Base-by-base conservation (phyloP, 2,329 filamentous ascomycete species). In the Penicillium sp. region DNA sequence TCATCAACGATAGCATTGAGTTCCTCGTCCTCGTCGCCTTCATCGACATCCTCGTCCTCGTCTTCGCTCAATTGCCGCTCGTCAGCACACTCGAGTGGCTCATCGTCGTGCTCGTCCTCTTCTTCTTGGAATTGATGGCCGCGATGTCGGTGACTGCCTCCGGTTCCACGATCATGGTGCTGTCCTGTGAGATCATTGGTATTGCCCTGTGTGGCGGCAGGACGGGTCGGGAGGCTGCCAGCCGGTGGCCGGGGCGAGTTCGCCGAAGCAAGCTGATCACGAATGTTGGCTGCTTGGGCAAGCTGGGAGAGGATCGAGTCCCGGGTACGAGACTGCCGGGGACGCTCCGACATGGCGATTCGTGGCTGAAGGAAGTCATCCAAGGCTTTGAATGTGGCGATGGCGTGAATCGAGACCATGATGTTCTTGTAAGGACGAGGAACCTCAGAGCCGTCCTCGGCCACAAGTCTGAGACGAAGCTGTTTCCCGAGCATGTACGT, bases 321-420 rank as follows among this genome's bases (percentile, higher is more conserved):
- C 74, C 80, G 81, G 65, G 79, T 80, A 65, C 89, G 85, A 33
- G 85, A 83, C 10, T 81, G 82, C 47, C 89, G 85, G 13, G 91
- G 87, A 22, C 91, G 87, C 65, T 97, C 93, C 3, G 91, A 88
- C 15, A 95, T 76, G 70, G 85, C 92, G 62, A 99, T 96, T 63
- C 94, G 87, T 8, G 95, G 95, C 40, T 95, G 89, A 47, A 99
- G 84, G 76, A 98, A 99, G 75, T 99, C 95, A 73, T 98, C 95
- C 26, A 99, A 81, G 0, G 94, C 91, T 76, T 97, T 98, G 82
- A 99, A 98, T 0, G 93, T 98, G 2, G 95, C 94, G 72, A 99
- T 98, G 17, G 95, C 95, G 76, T 99, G 95, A 60, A 99, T 99
- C 0, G 93, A 96, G 0, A 99, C 95, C 90, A 97, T 97, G 65